Base-by-base conservation (phyloP, 805 yeast genomes). In the Phaffomyces antillensis region DNA sequence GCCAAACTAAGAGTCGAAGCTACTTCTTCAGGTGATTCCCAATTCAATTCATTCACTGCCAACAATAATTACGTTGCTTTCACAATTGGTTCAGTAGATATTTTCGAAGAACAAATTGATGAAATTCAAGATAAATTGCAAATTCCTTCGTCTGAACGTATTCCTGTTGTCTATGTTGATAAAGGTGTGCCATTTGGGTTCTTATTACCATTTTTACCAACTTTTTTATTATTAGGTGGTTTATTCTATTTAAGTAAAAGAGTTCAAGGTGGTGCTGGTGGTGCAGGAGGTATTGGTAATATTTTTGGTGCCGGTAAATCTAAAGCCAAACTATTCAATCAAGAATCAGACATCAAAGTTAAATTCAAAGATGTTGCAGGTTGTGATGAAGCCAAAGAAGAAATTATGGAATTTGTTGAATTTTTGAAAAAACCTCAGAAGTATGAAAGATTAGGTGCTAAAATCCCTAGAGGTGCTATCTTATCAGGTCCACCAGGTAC, bases 401-500 rank as follows among this genome's bases (percentile, higher is more conserved):
- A 89, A 67, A 88, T 89, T 53, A 86, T 88, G 95, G 97, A 89
- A 66, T 89, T 89, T 70, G 97, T 89, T 44, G 80, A 82, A 61
- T 89, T 89, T 59, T 73, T 89, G 65, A 89, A 87, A 64, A 76
- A 86, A 49, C 96, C 97, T 10, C 67, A 71, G 40, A 86, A 86
- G 62, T 89, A 87, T 65, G 96, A 88, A 64, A 79, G 75, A 50
- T 71, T 89, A 46, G 97, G 97, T 39, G 97, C 96, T 11, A 86
- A 88, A 64, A 89, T 89, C 51, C 97, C 97, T 44, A 75, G 96
- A 63, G 97, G 97, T 62, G 97, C 96, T 7, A 86, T 89, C 52
- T 68, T 89, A 41, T 83, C 95, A 12, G 97, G 97, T 53, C 95
- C 96, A 16, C 97, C 97, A 37, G 97, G 97, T 71, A 89, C 97